phyloP scores from a whole-genome alignment of 441 rosid species.

The Jatropha podagrica region DNA sequence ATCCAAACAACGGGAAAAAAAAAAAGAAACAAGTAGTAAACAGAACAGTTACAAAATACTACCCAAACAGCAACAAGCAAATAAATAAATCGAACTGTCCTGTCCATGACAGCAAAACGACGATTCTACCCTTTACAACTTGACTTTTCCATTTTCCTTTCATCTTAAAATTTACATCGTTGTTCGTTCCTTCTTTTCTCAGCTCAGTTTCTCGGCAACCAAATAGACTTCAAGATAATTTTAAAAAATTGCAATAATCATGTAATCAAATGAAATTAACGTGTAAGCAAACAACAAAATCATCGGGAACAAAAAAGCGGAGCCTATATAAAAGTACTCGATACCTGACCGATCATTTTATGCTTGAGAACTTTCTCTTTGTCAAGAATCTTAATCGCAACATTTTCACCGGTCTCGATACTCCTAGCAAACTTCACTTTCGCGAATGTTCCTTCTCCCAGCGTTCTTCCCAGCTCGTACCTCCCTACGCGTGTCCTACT shows the following conservation, averaged over 20 bases:
- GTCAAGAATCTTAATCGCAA: conserved; percentile 89
- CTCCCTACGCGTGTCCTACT: conserved; percentile 84
- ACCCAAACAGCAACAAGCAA: not conserved
- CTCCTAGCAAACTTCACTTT: conserved; percentile 94
- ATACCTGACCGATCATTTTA: conserved; percentile 93
- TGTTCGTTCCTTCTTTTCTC: not conserved
- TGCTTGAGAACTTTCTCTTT: conserved; percentile 85
- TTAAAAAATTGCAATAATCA: not conserved
- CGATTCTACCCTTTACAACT: not conserved
- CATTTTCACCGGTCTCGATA: conserved; percentile 62
- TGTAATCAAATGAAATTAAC: not conserved
- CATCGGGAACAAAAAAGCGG: not conserved
- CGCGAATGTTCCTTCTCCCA: conserved; percentile 96
- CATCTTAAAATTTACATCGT: not conserved
- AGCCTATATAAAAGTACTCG: not conserved
- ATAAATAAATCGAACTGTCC: not conserved
- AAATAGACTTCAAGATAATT: not conserved
- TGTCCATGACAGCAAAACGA: conserved; percentile 8
- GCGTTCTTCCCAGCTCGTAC: conserved; percentile 89
- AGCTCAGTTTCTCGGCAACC: conserved; percentile 8
- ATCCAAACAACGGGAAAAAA: not conserved
- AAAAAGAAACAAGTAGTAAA: not conserved
- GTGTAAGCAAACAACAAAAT: not conserved
- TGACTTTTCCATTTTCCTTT: conserved; percentile 1
- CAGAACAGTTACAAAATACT: not conserved